Base-by-base conservation (phyloP, 2,329 filamentous ascomycete species). In the Chaetomium olivaceum region DNA sequence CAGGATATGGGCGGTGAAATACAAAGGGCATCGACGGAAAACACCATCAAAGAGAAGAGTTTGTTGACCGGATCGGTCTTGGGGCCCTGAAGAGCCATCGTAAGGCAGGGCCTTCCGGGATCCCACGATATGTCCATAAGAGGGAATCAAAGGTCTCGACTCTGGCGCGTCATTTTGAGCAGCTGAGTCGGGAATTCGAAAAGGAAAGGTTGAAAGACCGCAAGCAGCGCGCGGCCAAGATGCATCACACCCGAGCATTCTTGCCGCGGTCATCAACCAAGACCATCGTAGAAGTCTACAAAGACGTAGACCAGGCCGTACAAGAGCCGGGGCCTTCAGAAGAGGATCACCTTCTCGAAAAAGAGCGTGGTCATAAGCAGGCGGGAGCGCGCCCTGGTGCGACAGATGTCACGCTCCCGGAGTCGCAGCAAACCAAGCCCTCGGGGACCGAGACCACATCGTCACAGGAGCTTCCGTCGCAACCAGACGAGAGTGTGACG, bases 91-190 rank as follows among this genome's bases (percentile, higher is more conserved):
- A 93, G 73, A 77, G 77, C 23, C 78, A 82, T 65, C 78, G 83
- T 29, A 89, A 88, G 72, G 75, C 77, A 1, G 81, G 80, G 3
- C 78, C 82, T n/a, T 98, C 95, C 1, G 84, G 94, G 51, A 98
- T 99, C 67, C 93, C 93, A 31, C 88, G 95, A 36, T 95, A 95
- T 29, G 87, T 97, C 31, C 88, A 90, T 59, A 88, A 85, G 71
- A 89, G 88, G 70, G 85, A 89, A 61, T 87, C 91, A 3, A 91
- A 91, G 72, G 95, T 99, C 2, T 96, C 93, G 9, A 93, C 89
- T n/a, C 83, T 99, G 58, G 92, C 95, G 21, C 92, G 92, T 71
- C 95, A 98, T 76, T 98, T 99, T 74, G 96, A 99, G 77, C 93
- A 98, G 76, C 83, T 99, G 64, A 97, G 93, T 72, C 89, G 93